Percentiles rank a stretch among this genome's conserved stretches.
Evolutionary conservation across 805 yeast species (phyloP).

Genomic region (Candida boidinii): DNA sequence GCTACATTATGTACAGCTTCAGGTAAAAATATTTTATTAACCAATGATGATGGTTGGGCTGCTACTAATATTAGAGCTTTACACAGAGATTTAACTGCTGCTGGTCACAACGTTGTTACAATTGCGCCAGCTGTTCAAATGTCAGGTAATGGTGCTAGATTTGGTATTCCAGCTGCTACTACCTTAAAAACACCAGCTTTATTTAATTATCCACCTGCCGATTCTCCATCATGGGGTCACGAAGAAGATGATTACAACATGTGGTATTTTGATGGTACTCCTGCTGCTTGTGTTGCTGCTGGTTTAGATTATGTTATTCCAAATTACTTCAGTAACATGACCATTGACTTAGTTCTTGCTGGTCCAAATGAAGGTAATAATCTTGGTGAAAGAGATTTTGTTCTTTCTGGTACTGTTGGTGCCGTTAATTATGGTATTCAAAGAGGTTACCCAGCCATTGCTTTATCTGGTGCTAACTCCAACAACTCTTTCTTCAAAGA

Average conservation of each 20-base stretch:
- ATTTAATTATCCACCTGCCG: constrained; percentile 33
- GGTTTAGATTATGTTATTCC: constrained; percentile 37
- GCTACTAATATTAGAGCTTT: constrained; percentile 45
- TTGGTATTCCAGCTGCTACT: constrained; percentile 29
- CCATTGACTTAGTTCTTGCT: constrained; percentile 35
- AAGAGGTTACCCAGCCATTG: constrained; percentile 37
- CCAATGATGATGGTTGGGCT: constrained; percentile 49
- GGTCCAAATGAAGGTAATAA: constrained; percentile 45
- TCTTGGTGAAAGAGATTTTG: constrained; percentile 28
- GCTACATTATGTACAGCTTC: constrained; percentile 1
- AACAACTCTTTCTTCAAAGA: constrained; percentile 40
- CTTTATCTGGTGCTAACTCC: constrained; percentile 37
- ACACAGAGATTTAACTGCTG: constrained; percentile 32
- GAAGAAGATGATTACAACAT: constrained; percentile 28
- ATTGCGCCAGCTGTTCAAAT: constrained; percentile 41
- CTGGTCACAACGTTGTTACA: constrained; percentile 36
- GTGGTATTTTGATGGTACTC: constrained; percentile 47
- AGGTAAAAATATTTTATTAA: constrained; percentile 32
- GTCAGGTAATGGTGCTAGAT: constrained; percentile 45
- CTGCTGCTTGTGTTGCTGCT: constrained; percentile 39
- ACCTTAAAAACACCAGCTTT: constrained; percentile 34
- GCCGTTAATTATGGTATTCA: constrained; percentile 36
- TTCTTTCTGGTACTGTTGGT: constrained; percentile 41
- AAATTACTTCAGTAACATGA: constrained; percentile 28
- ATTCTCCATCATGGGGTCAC: constrained; percentile 44